Conservation (phyloP, 225 moss, liverwort and hornwort species). For the Ulota crispa region DNA sequence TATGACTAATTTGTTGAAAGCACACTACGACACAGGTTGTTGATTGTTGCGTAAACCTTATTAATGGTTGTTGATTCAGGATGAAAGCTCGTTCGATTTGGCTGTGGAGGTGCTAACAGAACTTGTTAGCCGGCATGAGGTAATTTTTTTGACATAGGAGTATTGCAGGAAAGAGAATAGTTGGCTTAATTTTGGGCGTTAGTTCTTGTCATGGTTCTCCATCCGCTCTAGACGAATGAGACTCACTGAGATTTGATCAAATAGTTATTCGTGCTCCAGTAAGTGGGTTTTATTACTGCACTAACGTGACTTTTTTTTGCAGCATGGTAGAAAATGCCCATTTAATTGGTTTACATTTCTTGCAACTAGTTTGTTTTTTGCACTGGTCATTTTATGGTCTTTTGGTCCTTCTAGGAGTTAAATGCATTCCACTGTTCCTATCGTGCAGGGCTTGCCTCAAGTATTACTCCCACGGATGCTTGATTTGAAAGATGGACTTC, state of each 20-base stretch:
- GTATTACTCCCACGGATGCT: constrained; percentile 84
- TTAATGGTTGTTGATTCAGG: constrained; percentile 43
- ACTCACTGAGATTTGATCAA: background rate
- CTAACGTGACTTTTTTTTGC: background rate
- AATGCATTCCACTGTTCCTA: background rate
- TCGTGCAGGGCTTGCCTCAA: constrained; percentile 75
- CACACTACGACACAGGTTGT: background rate
- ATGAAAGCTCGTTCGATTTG: constrained; percentile 76
- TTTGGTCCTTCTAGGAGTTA: background rate
- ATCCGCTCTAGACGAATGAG: background rate
- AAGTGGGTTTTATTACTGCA: background rate
- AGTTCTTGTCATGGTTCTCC: background rate
- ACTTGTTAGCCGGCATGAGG: constrained; percentile 93
- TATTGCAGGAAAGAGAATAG: background rate
- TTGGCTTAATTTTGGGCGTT: background rate
- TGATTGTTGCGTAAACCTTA: constrained; percentile 15
- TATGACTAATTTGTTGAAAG: background rate
- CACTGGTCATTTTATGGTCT: background rate
- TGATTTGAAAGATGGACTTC: constrained; percentile 73
- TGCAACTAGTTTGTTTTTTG: background rate
- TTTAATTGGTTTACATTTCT: background rate
- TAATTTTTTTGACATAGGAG: constrained; percentile 1
- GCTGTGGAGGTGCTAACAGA: constrained; percentile 95
- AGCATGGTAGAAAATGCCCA: background rate
- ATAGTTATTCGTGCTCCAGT: background rate